A percentile compares a stretch with the other conserved stretches of the same genome.
These are phyloP conservation scores for Talaromyces piceae DNA, from an alignment of 2,329 filamentous ascomycete species.

Conservation along the genomic window DNA sequence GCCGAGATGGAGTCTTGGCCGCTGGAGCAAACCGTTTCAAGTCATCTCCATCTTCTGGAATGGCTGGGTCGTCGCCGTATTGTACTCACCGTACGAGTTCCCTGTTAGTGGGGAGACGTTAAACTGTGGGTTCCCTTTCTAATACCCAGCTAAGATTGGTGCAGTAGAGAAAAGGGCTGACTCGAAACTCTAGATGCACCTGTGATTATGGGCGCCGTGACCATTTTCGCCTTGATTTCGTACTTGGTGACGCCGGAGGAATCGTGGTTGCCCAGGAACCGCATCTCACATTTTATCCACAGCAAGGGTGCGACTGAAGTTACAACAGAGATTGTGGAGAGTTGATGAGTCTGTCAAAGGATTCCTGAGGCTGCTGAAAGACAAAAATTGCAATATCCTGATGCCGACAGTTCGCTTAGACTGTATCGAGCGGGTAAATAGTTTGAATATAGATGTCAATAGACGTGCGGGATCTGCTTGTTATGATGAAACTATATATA, in stretches of 20 bases:
- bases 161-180: constrained; percentile 15
- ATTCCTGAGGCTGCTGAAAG: too few relatives aligned
- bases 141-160: not conserved
- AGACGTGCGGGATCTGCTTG: too few relatives aligned
- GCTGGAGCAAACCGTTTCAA: constrained; percentile 41
- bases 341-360: not conserved
- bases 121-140: constrained; percentile 32
- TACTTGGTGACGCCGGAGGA: constrained; percentile 44
- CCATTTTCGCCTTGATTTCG: constrained; percentile 42
- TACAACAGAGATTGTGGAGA: constrained; percentile 3
- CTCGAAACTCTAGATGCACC: constrained; percentile 34
- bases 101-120: constrained; percentile 38
- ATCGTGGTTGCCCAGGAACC: constrained; percentile 39
- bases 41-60: constrained; percentile 45
- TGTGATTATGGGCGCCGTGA: constrained; percentile 45
- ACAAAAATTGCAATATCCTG: too few relatives aligned
- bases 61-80: constrained; percentile 42
- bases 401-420: too few relatives aligned
- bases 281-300: constrained; percentile 39
- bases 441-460: too few relatives aligned
- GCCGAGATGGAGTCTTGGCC: constrained; percentile 41
- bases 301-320: constrained; percentile 22
- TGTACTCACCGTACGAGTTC: constrained; percentile 42
- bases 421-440: too few relatives aligned
- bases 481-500: too few relatives aligned